Base-by-base conservation (phyloP, 257 asterid genomes). In the Orobanche coerulescens region DNA sequence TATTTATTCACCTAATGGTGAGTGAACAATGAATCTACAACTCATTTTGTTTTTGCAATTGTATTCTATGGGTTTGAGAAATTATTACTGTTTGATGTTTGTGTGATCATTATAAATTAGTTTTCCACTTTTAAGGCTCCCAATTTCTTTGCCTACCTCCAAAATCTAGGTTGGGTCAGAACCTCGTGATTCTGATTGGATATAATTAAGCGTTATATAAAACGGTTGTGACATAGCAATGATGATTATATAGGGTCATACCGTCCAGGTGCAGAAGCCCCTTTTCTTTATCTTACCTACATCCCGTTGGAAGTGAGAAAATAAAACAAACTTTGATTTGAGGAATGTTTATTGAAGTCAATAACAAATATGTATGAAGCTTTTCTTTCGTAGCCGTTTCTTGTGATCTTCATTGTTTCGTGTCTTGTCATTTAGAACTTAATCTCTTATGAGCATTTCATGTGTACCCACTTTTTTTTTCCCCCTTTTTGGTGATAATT, bases 1-100 rank as follows among this genome's bases (percentile, higher is more conserved):
- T 62, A 92, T 92, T 31, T 78, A 79, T 78, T 92, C 98, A 55
- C 95, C 96, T 15, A 62, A 69, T 75, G 96, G 98, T 92, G 61
- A 59, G 84, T 53, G 24, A 14, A 37, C 15, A 64, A 55, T 46
- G 36, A 16, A 37, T 47, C 40, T 56, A 40, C 30, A 10, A 31
- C 31, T 33, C 37, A 34, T 66, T 34, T 18, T 43, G 50, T 33
- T 60, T 54, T 16, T 26, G 12, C 20, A 14, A 18, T 61, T 39
- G 25, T 34, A 26, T 20, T 20, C 3, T 30, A 20, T 6, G 36
- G 25, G 60, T 14, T 34, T 19, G 26, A 23, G 28, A 28, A 40
- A 15, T 22, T 16, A 2, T n/a, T 14, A 14, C 5, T 20, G 19
- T 4, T 34, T 39, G 42, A 57, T 64, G 58, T 26, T 19, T 1